Percentiles rank a stretch among this genome's conserved stretches.
Conservation (phyloP, 2,329 filamentous ascomycete genomes). For the Ilyonectria sp. region DNA sequence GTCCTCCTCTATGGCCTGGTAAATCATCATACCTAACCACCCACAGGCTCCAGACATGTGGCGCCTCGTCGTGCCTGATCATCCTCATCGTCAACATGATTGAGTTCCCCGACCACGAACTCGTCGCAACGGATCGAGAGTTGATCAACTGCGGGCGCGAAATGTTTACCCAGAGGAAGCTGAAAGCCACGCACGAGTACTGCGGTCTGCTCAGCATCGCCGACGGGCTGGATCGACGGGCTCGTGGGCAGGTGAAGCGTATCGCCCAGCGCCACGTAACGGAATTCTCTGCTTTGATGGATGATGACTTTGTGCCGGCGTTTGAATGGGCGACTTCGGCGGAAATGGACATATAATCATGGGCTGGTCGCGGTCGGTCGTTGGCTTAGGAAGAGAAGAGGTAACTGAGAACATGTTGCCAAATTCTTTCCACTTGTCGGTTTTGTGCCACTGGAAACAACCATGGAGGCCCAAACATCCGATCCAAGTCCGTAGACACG, state of each 20-base stretch:
- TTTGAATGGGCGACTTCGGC: conserved; percentile 9
- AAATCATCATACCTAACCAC: neutral
- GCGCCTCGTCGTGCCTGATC: conserved; percentile 33
- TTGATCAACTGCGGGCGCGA: conserved; percentile 27
- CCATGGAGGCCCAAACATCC: no score
- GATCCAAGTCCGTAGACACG: neutral
- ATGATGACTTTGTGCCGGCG: conserved; percentile 7
- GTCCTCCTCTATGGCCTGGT: fast-evolving
- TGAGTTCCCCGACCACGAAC: conserved; percentile 34
- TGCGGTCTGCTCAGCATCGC: conserved; percentile 31
- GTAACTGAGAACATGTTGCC: no score
- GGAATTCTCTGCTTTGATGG: neutral
- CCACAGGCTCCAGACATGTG: conserved; percentile 37
- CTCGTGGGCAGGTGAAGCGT: conserved; percentile 34
- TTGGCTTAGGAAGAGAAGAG: neutral
- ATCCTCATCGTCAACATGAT: conserved; percentile 42
- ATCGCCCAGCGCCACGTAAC: neutral
- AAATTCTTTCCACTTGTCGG: no score
- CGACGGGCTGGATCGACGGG: conserved; percentile 35
- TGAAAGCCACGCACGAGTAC: conserved; percentile 13
- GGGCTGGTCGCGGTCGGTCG: no score
- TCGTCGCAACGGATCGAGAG: conserved; percentile 10
- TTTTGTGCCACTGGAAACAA: no score
- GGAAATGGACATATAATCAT: neutral
- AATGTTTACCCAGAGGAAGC: conserved; percentile 9